Evolutionary conservation across 257 asterid genomes (phyloP).

Genomic region (Primulina eburnea): DNA sequence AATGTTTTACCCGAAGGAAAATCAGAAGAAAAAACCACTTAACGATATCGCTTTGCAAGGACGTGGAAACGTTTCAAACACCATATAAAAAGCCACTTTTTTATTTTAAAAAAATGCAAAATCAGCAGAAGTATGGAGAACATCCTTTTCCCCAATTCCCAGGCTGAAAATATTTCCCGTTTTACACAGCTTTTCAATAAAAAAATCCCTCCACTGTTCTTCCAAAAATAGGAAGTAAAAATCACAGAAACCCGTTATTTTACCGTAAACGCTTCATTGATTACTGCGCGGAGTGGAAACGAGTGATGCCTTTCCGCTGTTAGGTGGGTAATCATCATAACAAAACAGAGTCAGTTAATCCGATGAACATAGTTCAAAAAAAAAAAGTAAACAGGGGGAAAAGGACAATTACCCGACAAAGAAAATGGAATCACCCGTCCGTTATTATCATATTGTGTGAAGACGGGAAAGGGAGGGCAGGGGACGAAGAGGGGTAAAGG

Average conservation of each 20-base stretch:
- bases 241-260: not conserved
- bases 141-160: conserved; percentile 32
- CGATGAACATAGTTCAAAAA: not conserved
- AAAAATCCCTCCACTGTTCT: conserved; percentile 15
- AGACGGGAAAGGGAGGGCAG: not conserved
- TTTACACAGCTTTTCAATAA: conserved; percentile 2
- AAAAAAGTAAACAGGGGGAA: not conserved
- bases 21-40: not conserved
- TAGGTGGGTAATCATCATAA: not conserved
- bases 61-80: conserved; percentile 16
- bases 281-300: not conserved
- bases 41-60: conserved; percentile 17
- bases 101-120: not conserved
- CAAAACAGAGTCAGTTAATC: not conserved
- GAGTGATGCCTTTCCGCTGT: not conserved
- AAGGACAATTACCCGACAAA: not conserved
- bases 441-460: not conserved
- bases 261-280: not conserved
- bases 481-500: too few relatives aligned
- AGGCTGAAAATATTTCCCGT: conserved; percentile 20
- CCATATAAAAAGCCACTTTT: not conserved
- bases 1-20: conserved; percentile 23
- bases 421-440: not conserved
- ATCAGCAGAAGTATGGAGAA: conserved; percentile 16
- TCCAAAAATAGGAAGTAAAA: conserved; percentile 29